Base-by-base conservation (phyloP, 208 protist species). In the Leishmania tropica region DNA sequence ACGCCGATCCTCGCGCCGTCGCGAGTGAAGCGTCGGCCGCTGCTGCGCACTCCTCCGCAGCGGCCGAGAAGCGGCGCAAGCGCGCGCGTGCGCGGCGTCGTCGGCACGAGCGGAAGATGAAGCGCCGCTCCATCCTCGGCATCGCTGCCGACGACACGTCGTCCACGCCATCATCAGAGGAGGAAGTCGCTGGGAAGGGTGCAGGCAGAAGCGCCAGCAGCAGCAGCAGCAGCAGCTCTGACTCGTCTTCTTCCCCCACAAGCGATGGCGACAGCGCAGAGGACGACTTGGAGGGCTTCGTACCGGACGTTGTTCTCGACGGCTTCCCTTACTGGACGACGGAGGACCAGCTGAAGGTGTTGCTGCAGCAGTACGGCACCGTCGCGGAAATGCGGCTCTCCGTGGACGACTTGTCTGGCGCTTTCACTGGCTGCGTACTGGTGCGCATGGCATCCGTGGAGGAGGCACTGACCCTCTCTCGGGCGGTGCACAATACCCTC, bases 281-380 rank as follows among this genome's bases (percentile, higher is more conserved):
- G 31, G 86, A 76, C 56, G 86, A 85, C 13, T 24, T 70, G 60
- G 75, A 51, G 48, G 73, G 40, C 60, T 96, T 96, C 84, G 89
- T 97, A 40, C 93, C 95, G 0, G 93, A 97, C 76, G 73, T 97
- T 0, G 68, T 97, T 48, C 82, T 97, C 28, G 92, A 95, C 81
- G 92, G 91, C 19, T 89, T 97, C 40, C 94, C 94, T 28, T 96
- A 96, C 81, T 96, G 92, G 90, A 84, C 89, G 40, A 95, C 88
- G 17, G 91, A 93, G 77, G 92, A 94, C 74, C 90, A 97, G 82
- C 78, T 97, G 53, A 91, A 88, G 67, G 88, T 91, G 56, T 84
- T 92, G 56, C 84, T 94, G 53, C 89, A 89, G 80, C 84, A 92
- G n/a, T 93, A 92, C 82, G 94, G 94, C 60, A 88, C 67, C 28